Evolutionary conservation across 345 rosid genomes (phyloP).

Genomic region (Citrus australasica): DNA sequence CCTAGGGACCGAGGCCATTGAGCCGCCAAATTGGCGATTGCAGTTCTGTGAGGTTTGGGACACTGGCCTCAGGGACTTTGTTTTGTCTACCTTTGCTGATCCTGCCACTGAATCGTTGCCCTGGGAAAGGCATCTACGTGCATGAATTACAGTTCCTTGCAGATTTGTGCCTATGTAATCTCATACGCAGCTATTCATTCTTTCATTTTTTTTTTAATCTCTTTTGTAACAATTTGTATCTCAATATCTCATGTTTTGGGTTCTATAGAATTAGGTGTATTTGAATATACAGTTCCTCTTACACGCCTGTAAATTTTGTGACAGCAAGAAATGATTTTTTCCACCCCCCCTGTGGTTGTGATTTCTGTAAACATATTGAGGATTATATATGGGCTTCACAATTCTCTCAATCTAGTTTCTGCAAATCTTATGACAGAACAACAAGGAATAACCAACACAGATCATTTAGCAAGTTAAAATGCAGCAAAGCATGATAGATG

Average conservation of each 20-base stretch:
- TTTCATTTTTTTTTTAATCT: slow-evolving; percentile 11
- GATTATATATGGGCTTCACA: neutral
- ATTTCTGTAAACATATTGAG: neutral
- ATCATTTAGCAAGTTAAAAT: neutral
- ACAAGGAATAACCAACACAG: neutral
- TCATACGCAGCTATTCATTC: slow-evolving; percentile 26
- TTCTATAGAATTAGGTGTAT: slow-evolving; percentile 18
- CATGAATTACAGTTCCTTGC: slow-evolving; percentile 12
- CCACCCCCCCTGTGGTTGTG: neutral
- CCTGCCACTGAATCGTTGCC: slow-evolving; percentile 63
- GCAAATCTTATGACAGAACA: neutral
- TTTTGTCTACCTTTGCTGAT: slow-evolving; percentile 71
- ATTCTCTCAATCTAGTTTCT: neutral
- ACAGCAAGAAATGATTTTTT: slow-evolving; percentile 24
- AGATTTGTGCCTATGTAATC: slow-evolving; percentile 14
- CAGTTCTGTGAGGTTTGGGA: slow-evolving; percentile 97
- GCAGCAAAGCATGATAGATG: neutral
- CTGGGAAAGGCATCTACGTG: slow-evolving; percentile 58
- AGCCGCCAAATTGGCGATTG: slow-evolving; percentile 75
- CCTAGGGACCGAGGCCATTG: slow-evolving; percentile 81
- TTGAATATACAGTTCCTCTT: slow-evolving; percentile 24
- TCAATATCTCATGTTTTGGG: slow-evolving; percentile 6
- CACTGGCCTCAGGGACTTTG: slow-evolving; percentile 80
- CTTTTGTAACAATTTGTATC: slow-evolving; percentile 10
- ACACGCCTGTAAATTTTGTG: slow-evolving; percentile 28